Percentiles rank a stretch among this genome's conserved stretches.
phyloP scores from a whole-genome alignment of 2,329 filamentous ascomycete genomes.

The Lecanicillium sp. region DNA sequence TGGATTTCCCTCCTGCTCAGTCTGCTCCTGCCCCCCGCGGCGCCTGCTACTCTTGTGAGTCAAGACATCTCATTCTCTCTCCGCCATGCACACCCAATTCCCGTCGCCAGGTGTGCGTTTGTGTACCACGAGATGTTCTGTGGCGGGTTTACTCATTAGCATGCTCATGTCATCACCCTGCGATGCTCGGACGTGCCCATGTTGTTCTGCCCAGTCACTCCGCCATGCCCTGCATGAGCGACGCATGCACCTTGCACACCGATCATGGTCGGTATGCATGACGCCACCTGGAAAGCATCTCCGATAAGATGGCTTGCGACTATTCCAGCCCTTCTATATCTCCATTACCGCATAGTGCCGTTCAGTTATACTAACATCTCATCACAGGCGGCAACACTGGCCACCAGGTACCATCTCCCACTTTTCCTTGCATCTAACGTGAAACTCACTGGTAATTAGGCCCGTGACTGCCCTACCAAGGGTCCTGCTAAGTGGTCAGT shows the following conservation, averaged over 20 bases:
- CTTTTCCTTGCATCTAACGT: background rate
- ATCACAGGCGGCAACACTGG: slow-evolving; percentile 17
- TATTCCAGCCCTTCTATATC: too few species aligned
- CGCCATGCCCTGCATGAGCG: too few species aligned
- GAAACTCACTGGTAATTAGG: slow-evolving; percentile 38
- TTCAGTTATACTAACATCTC: slow-evolving; percentile 2
- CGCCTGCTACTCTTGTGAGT: slow-evolving; percentile 47
- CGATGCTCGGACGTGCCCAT: background rate
- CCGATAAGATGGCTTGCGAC: background rate
- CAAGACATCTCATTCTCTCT: slow-evolving; percentile 1
- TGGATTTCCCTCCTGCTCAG: slow-evolving; percentile 30
- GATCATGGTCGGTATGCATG: background rate
- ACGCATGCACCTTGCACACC: too few species aligned
- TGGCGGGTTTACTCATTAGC: too few species aligned
- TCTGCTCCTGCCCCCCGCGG: slow-evolving; percentile 23
- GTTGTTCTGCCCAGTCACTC: background rate
- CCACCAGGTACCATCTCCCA: slow-evolving; percentile 14
- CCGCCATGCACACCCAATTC: background rate
- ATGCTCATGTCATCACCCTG: too few species aligned
- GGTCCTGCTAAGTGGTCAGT: slow-evolving; percentile 74
- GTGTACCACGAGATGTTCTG: too few species aligned
- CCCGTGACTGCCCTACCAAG: slow-evolving; percentile 80
- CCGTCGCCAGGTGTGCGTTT: background rate
- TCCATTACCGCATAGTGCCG: background rate
- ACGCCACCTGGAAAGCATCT: background rate